phyloP scores from a whole-genome alignment of 192 early-diverging fungal genomes.

The Coemansia sp. region DNA sequence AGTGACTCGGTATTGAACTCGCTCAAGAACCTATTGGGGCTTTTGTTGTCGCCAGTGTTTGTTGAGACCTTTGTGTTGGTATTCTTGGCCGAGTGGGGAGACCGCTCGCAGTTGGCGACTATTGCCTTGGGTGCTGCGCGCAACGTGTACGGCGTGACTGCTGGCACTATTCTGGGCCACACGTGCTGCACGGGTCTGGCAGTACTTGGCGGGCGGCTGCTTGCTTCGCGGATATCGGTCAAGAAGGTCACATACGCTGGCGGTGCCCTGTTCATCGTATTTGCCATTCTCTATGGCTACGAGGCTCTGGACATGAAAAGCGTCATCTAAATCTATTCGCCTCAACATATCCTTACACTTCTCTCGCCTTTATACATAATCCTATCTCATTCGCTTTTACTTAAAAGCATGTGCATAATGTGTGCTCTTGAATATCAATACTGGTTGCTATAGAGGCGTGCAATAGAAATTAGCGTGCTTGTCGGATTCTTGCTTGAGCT shows the following conservation, averaged over 20 bases:
- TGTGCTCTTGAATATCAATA: background rate
- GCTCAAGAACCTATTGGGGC: conserved; percentile 70
- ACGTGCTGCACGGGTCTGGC: conserved; percentile 89
- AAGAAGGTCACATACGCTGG: conserved; percentile 85
- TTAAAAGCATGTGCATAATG: background rate
- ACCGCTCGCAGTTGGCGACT: conserved; percentile 94
- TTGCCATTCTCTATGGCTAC: conserved; percentile 74
- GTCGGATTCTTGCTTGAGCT: conserved; percentile 38
- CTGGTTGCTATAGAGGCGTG: background rate
- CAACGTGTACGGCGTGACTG: conserved; percentile 87
- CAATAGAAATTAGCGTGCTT: conserved; percentile 53
- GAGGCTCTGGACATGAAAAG: conserved; percentile 40
- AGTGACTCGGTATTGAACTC: conserved; percentile 51
- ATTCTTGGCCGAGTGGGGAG: conserved; percentile 98
- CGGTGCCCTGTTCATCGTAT: conserved; percentile 85
- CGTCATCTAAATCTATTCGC: background rate
- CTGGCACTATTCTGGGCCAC: conserved; percentile 90
- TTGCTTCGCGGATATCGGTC: conserved; percentile 84
- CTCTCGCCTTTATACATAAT: background rate
- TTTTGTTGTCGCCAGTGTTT: conserved; percentile 88
- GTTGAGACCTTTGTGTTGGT: conserved; percentile 95
- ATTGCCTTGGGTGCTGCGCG: conserved; percentile 95
- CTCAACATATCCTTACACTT: background rate
- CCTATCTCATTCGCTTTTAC: background rate
- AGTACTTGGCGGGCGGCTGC: conserved; percentile 90